phyloP scores from a whole-genome alignment of 331 rosid genomes.

The Prunus yedoensis region DNA sequence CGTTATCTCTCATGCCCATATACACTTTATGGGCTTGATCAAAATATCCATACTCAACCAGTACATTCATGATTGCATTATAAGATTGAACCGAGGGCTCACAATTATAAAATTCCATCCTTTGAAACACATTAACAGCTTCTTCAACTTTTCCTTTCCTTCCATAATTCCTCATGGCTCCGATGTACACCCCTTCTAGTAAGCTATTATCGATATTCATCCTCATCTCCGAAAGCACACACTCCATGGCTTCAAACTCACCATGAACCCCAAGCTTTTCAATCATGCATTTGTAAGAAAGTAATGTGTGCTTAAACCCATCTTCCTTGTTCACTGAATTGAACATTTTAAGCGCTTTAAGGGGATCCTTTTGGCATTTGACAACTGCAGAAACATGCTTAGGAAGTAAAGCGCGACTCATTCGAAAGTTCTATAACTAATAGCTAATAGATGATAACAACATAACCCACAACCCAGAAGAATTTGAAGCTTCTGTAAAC shows the following conservation, averaged over 20 bases:
- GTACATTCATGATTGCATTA: slow-evolving; percentile 74
- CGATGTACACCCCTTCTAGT: slow-evolving; percentile 77
- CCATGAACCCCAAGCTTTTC: slow-evolving; percentile 80
- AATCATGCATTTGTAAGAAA: slow-evolving; percentile 67
- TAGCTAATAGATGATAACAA: not conserved
- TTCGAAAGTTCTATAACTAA: slow-evolving; percentile 18
- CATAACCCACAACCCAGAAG: not conserved
- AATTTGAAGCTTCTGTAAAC: not conserved
- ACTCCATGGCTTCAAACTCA: slow-evolving; percentile 75
- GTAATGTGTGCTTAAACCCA: slow-evolving; percentile 70
- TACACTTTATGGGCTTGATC: slow-evolving; percentile 81
- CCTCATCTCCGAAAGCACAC: slow-evolving; percentile 57
- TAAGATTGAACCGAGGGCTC: slow-evolving; percentile 71
- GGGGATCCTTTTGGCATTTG: slow-evolving; percentile 63
- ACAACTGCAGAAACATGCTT: slow-evolving; percentile 77
- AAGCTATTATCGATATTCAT: slow-evolving; percentile 42
- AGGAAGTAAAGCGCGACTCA: slow-evolving; percentile 64
- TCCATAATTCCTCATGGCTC: slow-evolving; percentile 74
- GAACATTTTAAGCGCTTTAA: slow-evolving; percentile 74
- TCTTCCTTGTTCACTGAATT: slow-evolving; percentile 62
- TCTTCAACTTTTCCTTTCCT: slow-evolving; percentile 76
- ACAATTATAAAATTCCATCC: slow-evolving; percentile 86
- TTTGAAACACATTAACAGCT: slow-evolving; percentile 73
- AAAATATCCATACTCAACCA: slow-evolving; percentile 59
- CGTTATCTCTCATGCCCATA: slow-evolving; percentile 68